Conservation (phyloP, 495 filamentous ascomycete species). For the Trichoderma asperelloides region DNA sequence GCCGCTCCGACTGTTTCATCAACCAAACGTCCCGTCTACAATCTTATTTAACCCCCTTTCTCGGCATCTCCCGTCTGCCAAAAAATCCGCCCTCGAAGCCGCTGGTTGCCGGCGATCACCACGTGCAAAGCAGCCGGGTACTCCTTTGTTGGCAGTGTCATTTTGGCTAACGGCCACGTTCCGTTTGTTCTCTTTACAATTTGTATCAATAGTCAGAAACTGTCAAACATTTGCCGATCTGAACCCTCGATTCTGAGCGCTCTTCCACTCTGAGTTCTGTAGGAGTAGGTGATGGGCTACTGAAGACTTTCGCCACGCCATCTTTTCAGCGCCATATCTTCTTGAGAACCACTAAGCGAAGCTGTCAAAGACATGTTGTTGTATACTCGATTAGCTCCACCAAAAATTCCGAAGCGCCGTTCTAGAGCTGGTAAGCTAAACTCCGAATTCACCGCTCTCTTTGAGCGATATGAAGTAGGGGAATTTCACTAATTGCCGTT, state of each 20-base stretch:
- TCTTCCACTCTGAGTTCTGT: background rate
- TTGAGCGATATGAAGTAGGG: background rate
- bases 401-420: conserved; percentile 51
- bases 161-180: background rate
- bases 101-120: background rate
- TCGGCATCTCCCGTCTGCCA: background rate
- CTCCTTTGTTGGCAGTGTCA: background rate
- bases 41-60: background rate
- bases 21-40: background rate
- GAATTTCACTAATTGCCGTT: background rate
- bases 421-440: conserved; percentile 50
- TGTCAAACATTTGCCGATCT: background rate
- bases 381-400: conserved; percentile 47
- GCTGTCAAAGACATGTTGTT: conserved; percentile 38
- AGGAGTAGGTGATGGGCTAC: background rate
- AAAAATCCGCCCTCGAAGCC: background rate
- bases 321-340: background rate
- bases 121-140: background rate
- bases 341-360: background rate
- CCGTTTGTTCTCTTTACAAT: background rate
- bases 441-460: background rate
- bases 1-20: background rate
- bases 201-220: background rate
- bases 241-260: background rate
- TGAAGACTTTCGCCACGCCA: background rate